Percentiles rank a stretch among this genome's conserved stretches.
Evolutionary conservation across 371 early-diverging fungal genomes (phyloP).

Genomic region (Dinochytrium kinnereticum): DNA sequence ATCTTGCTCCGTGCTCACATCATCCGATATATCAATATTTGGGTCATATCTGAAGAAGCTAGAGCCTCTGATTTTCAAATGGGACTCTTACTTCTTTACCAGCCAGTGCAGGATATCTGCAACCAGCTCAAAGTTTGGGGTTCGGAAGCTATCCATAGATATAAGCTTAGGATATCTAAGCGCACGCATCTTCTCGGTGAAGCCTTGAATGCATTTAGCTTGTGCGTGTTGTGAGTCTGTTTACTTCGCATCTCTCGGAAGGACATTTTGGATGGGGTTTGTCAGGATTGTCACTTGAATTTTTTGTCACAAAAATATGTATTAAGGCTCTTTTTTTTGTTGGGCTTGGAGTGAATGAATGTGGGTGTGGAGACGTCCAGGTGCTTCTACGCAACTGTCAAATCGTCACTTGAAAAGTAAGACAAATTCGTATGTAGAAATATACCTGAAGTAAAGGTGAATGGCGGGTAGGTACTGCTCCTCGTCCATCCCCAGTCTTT

Average conservation of each 20-base stretch:
- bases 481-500: constrained; percentile 54
- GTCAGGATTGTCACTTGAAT: not conserved
- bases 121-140: constrained; percentile 54
- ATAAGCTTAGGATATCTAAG: constrained; percentile 53
- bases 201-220: constrained; percentile 29
- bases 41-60: constrained; percentile 46
- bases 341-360: too few species aligned
- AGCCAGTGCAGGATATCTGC: constrained; percentile 56
- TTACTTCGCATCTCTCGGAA: constrained; percentile 41
- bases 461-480: constrained; percentile 59
- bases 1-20: constrained; percentile 49
- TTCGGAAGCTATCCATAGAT: constrained; percentile 55
- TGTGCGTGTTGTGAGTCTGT: not conserved
- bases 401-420: constrained; percentile 1
- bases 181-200: constrained; percentile 55
- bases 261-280: constrained; percentile 29
- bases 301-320: too few species aligned
- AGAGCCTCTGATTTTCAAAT: not conserved
- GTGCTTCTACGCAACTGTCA: constrained; percentile 1
- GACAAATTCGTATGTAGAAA: not conserved
- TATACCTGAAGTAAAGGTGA: constrained; percentile 57
- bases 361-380: too few species aligned
- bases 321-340: too few species aligned
- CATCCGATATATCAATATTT: constrained; percentile 36
- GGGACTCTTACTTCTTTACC: constrained; percentile 47